These are phyloP conservation scores for Plasmodium sp. DNA, from an alignment of 169 alveolate species.

Conservation along the genomic window DNA sequence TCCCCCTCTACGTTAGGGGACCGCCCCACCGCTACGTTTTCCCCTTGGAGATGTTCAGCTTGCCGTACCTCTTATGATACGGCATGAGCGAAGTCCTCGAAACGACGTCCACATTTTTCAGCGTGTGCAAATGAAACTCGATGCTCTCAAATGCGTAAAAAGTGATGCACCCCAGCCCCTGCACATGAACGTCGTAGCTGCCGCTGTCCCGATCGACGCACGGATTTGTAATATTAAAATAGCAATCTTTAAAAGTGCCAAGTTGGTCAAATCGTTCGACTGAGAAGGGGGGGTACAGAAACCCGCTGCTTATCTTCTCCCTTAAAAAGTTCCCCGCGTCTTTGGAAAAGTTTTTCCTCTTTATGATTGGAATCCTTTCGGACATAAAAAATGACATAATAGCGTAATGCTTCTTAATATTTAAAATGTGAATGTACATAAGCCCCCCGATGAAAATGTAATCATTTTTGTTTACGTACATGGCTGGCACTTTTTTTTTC, in stretches of 20 bases:
- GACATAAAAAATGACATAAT: slow-evolving; percentile 72
- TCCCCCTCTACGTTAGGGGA: not conserved
- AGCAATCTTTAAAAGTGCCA: slow-evolving; percentile 27
- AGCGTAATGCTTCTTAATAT: slow-evolving; percentile 29
- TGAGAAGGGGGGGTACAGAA: slow-evolving; percentile 68
- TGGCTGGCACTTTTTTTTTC: slow-evolving; percentile 52
- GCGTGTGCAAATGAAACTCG: slow-evolving; percentile 60
- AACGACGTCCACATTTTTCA: slow-evolving; percentile 67
- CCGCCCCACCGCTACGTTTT: not conserved
- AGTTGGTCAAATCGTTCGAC: slow-evolving; percentile 52
- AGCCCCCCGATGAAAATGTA: slow-evolving; percentile 68
- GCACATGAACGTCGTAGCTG: slow-evolving; percentile 67
- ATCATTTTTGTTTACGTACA: slow-evolving; percentile 69
- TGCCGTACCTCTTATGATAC: slow-evolving; percentile 55
- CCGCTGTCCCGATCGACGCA: slow-evolving; percentile 15
- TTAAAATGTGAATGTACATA: slow-evolving; percentile 56
- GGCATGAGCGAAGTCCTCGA: slow-evolving; percentile 53
- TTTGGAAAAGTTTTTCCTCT: slow-evolving; percentile 53
- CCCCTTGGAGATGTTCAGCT: slow-evolving; percentile 7
- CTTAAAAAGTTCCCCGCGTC: slow-evolving; percentile 23
- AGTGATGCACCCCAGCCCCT: slow-evolving; percentile 72
- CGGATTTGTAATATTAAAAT: slow-evolving; percentile 52
- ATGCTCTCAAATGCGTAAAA: slow-evolving; percentile 66
- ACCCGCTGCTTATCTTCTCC: slow-evolving; percentile 57
- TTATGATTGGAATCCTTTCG: slow-evolving; percentile 53